These are phyloP conservation scores for Thuja plicata DNA, from an alignment of 83 land plant genomes.

Conservation along the genomic window DNA sequence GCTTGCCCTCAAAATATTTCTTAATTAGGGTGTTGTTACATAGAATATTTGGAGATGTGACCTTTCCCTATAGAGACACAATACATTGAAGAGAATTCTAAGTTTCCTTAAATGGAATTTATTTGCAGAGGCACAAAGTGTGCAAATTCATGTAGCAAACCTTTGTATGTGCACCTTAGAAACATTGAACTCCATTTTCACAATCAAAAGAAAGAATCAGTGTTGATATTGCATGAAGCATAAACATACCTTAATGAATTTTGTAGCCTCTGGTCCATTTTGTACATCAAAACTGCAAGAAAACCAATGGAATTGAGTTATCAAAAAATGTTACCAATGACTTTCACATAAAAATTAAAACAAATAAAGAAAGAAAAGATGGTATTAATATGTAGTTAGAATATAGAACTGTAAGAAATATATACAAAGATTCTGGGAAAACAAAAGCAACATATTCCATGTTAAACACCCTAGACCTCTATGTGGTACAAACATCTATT, in stretches of 20 bases:
- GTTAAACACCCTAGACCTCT: too few relatives aligned
- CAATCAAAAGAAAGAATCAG: not conserved
- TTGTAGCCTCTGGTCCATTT: conserved; percentile 97
- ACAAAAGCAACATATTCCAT: too few relatives aligned
- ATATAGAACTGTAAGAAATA: not conserved
- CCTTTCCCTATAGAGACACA: not conserved
- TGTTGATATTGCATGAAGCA: not conserved
- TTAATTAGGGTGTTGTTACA: not conserved
- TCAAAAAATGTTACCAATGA: not conserved
- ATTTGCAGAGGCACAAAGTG: not conserved
- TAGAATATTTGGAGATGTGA: not conserved
- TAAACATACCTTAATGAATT: conserved; percentile 70
- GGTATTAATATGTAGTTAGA: not conserved
- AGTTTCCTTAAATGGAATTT: not conserved
- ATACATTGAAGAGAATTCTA: not conserved
- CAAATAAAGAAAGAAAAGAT: not conserved
- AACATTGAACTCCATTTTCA: not conserved
- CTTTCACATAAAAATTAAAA: not conserved
- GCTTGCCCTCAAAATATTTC: not conserved
- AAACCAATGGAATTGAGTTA: not conserved
- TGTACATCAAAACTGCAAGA: conserved; percentile 82
- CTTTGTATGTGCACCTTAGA: not conserved
- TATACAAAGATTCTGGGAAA: too few relatives aligned
- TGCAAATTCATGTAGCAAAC: not conserved
- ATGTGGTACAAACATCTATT: too few relatives aligned